Percentiles rank a stretch among this genome's conserved stretches.
Evolutionary conservation across 495 filamentous ascomycete genomes (phyloP).

Genomic region (Neurospora sp.): DNA sequence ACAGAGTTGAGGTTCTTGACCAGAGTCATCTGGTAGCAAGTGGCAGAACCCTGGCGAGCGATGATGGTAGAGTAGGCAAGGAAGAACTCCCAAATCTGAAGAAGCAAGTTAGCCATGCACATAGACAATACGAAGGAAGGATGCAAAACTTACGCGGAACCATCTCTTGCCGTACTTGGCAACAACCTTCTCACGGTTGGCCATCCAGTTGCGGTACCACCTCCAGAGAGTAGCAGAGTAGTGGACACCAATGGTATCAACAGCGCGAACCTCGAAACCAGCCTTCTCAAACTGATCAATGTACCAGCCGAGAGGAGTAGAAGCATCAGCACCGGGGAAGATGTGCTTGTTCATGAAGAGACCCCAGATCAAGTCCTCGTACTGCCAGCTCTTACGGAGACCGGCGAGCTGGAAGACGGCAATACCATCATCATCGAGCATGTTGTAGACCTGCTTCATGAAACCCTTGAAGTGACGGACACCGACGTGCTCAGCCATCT

Average conservation of each 20-base stretch:
- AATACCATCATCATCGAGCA: constrained; percentile 78
- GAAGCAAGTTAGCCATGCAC: constrained; percentile 1
- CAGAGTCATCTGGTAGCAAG: constrained; percentile 90
- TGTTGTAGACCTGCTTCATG: constrained; percentile 64
- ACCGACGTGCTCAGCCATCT: constrained; percentile 89
- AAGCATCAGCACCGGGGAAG: constrained; percentile 82
- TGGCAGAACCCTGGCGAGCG: constrained; percentile 84
- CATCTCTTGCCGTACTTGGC: constrained; percentile 93
- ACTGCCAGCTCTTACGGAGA: constrained; percentile 75
- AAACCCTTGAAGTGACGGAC: constrained; percentile 62
- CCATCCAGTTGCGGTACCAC: constrained; percentile 99
- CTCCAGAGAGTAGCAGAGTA: constrained; percentile 96
- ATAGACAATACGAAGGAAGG: neutral
- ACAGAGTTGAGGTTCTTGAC: constrained; percentile 98
- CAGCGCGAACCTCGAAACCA: constrained; percentile 65
- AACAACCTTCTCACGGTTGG: constrained; percentile 85
- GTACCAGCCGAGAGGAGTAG: constrained; percentile 66
- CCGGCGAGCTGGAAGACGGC: constrained; percentile 83
- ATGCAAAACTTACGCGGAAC: constrained; percentile 71
- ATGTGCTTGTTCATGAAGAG: constrained; percentile 91
- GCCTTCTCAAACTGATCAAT: constrained; percentile 60
- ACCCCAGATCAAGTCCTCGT: constrained; percentile 81
- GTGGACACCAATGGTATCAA: constrained; percentile 90
- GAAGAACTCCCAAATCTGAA: constrained; percentile 97
- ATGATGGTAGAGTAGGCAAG: constrained; percentile 87